phyloP scores from a whole-genome alignment of 345 rosid species.

The Schrenkiella parvula region DNA sequence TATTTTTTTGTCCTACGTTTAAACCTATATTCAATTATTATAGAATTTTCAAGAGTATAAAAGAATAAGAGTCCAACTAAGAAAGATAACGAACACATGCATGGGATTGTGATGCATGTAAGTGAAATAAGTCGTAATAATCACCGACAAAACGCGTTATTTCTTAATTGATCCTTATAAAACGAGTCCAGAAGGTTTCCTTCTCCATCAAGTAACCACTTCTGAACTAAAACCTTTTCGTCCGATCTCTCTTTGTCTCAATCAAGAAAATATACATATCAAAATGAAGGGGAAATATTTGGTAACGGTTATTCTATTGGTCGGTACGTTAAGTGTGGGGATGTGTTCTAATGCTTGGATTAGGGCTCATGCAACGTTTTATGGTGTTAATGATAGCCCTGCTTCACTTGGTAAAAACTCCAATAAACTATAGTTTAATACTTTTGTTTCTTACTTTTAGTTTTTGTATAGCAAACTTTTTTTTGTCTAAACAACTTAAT shows the following conservation, averaged over 20 bases:
- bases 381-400: conserved; percentile 73
- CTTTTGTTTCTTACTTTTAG: not conserved
- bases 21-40: conserved; percentile 24
- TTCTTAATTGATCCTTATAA: conserved; percentile 10
- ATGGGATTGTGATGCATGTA: conserved; percentile 30
- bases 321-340: conserved; percentile 33
- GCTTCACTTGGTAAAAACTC: conserved; percentile 56
- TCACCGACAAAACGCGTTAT: conserved; percentile 38
- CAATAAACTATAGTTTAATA: not conserved
- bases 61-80: conserved; percentile 29
- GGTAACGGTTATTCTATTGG: conserved; percentile 21
- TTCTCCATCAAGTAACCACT: conserved; percentile 28
- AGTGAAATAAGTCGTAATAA: conserved; percentile 30
- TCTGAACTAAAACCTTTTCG: not conserved
- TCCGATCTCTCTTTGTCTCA: conserved; percentile 5
- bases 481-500: not conserved
- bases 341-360: conserved; percentile 45
- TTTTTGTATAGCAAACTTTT: not conserved
- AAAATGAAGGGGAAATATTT: conserved; percentile 9
- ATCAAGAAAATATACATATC: not conserved
- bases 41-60: conserved; percentile 16
- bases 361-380: conserved; percentile 65
- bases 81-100: conserved; percentile 41
- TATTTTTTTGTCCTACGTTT: conserved; percentile 2
- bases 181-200: conserved; percentile 23